These are phyloP conservation scores for Pseudocercospora crystallina DNA, from an alignment of 2,329 filamentous ascomycete genomes.

Conservation along the genomic window DNA sequence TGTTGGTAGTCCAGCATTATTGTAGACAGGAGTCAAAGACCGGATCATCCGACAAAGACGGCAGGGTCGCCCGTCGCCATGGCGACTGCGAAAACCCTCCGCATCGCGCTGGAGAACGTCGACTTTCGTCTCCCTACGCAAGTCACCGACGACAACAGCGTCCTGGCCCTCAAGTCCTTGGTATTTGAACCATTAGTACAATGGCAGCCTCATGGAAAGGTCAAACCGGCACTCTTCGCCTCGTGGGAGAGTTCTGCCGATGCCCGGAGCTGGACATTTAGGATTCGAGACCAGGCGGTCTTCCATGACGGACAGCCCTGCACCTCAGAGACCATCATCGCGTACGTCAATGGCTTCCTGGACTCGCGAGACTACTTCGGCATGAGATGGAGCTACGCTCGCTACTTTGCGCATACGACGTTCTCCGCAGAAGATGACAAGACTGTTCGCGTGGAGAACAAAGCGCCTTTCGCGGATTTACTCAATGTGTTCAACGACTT, in stretches of 20 bases:
- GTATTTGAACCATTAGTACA: slow-evolving; percentile 9
- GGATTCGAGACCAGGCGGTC: slow-evolving; percentile 6
- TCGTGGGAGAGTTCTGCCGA: slow-evolving; percentile 6
- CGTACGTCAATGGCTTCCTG: slow-evolving; percentile 9
- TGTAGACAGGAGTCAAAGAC: too few species aligned
- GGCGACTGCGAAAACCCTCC: slow-evolving; percentile 4
- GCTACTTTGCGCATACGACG: slow-evolving; percentile 9
- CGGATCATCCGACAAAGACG: too few species aligned
- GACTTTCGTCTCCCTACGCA: slow-evolving; percentile 14
- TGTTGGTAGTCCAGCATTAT: too few species aligned
- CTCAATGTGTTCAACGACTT: slow-evolving; percentile 13
- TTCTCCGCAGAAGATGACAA: slow-evolving; percentile 5
- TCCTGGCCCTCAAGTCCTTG: slow-evolving; percentile 10
- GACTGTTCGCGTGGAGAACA: slow-evolving; percentile 6
- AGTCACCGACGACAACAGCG: slow-evolving; percentile 16
- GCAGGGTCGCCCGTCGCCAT: too few species aligned
- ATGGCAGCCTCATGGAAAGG: slow-evolving; percentile 9
- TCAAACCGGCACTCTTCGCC: slow-evolving; percentile 11
- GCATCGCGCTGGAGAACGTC: slow-evolving; percentile 13
- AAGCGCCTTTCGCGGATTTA: slow-evolving; percentile 8
- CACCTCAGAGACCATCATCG: slow-evolving; percentile 1
- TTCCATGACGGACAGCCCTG: slow-evolving; percentile 11
- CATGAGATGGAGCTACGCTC: slow-evolving; percentile 14
- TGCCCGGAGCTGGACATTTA: slow-evolving; percentile 6
- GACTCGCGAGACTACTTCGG: slow-evolving; percentile 16